Evolutionary conservation across 192 early-diverging fungal genomes (phyloP), one percentile per base, ranked within the genome.

Genomic region (Coemansia sp.): DNA sequence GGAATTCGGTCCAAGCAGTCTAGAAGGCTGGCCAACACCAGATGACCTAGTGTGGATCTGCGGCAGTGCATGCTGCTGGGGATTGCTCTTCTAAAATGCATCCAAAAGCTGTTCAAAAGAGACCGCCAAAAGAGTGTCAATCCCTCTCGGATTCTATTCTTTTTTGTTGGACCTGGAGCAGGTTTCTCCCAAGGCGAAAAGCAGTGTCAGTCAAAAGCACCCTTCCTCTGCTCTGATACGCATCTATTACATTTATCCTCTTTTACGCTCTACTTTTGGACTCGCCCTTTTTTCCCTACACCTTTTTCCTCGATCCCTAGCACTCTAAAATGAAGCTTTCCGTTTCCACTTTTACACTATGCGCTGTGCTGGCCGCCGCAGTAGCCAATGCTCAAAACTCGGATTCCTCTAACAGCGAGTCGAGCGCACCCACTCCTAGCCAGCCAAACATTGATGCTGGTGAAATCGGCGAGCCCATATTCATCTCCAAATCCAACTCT

Each of bases 291-390:
- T 36, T 28, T 61, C 20, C 48, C 9, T 14, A 9, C 56, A 3
- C 42, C 28, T 24, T 24, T 33, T 51, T 26, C 18, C 40, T 62
- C 60, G 24, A 24, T 18, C 24, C 16, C 56, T 34, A 23, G 33
- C 26, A 31, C n/a, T 3, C 40, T 23, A 68, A 33, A 38, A 74
- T 74, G 71, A 74, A 74, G 71, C 53, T 74, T 39, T 62, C 66
- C 48, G 45, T 66, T 39, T 67, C 71, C 2, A 53, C 71, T 0
- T 38, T 74, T 58, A 62, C 66, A 31, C 66, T 74, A 21, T 63
- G 65, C 66, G 53, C 71, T 36, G 55, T 66, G 59, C 60, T 74
- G 39, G 71, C 71, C 55, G 37, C 71, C 21, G 55, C 65, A 28
- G 58, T 57, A 23, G 71, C 24, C n/a, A 42, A 60, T 10, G 71